Evolutionary conservation across 1,284 basidiomycete species (phyloP), one percentile per base, ranked within the genome.

Genomic region (Austroboletus novae-zelandiae): DNA sequence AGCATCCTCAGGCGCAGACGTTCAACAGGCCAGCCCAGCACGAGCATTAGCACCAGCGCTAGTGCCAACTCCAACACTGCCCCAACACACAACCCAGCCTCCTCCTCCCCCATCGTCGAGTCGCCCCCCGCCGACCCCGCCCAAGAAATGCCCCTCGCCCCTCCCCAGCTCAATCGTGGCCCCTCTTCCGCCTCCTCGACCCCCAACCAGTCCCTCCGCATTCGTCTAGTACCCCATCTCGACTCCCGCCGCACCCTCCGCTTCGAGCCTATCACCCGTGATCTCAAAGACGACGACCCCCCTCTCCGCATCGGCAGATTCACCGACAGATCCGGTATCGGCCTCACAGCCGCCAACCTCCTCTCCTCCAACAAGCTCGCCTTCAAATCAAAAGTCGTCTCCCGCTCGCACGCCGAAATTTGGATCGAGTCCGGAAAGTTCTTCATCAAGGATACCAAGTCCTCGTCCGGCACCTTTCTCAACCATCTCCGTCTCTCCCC

Each of bases 321-420:
- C 77, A 96, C 92, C 0, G 94, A 96, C 66, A 79, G 84, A 50
- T 80, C 80, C n/a, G 81, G 88, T 13, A 68, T 85, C 18, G 83
- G 83, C 3, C 72, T 85, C 47, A 78, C 80, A 18, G 84, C 83
- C 9, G 78, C 84, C 55, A 88, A 86, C 59, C 83, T 89, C 29
- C 72, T 86, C 39, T 82, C 81, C 30, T 83, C 86, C 27, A 84
- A 86, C 66, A 93, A 93, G 65, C 84, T 98, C 43, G 94, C 95
- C 0, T 99, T 99, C 80, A 92, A 92, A 72, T 89, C 84, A 69
- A 98, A 98, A 68, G 96, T 98, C 64, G 96, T 99, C 62, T 92
- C 88, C 39, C 80, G 96, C 36, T 85, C 89, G 1, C 96, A 98
- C 67, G 96, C 96, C 0, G 96, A 98, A 76, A 84, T 98, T 40